Percentiles rank a stretch among this genome's conserved stretches.
phyloP scores from a whole-genome alignment of 108 stramenopile species.

The Cyclostephanos tholiformis region DNA sequence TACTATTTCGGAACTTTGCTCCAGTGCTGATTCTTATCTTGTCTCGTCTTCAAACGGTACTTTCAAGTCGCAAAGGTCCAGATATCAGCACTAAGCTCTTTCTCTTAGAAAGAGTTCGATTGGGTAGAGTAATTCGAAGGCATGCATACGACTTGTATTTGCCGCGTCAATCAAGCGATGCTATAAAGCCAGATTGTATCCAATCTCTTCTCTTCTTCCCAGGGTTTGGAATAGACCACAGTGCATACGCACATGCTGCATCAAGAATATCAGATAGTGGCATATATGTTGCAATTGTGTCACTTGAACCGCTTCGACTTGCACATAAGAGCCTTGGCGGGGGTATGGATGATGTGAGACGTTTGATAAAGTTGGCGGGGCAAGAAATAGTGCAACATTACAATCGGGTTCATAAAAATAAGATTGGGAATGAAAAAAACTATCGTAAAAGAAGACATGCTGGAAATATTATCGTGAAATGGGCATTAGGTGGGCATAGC shows the following conservation, averaged over 20 bases:
- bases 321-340: conserved; percentile 31
- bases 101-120: conserved; percentile 23
- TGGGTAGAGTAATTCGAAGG: conserved; percentile 23
- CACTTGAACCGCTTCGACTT: conserved; percentile 35
- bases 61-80: conserved; percentile 16
- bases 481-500: conserved; percentile 36
- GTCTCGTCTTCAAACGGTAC: conserved; percentile 11
- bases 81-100: conserved; percentile 12
- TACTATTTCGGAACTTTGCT: conserved; percentile 23
- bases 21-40: conserved; percentile 12
- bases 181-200: conserved; percentile 2
- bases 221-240: conserved; percentile 32
- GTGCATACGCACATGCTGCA: conserved; percentile 35
- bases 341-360: conserved; percentile 30
- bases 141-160: conserved; percentile 38
- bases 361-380: conserved; percentile 23
- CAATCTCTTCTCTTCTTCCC: conserved; percentile 40
- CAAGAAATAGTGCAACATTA: conserved; percentile 23
- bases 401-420: conserved; percentile 6
- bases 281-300: conserved; percentile 30
- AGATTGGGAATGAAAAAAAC: neutral
- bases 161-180: conserved; percentile 7
- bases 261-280: conserved; percentile 33
- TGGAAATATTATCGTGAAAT: conserved; percentile 18
- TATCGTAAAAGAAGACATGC: neutral